Base-by-base conservation (phyloP, 148 eudicot species). In the Heliamphora exappendiculata region DNA sequence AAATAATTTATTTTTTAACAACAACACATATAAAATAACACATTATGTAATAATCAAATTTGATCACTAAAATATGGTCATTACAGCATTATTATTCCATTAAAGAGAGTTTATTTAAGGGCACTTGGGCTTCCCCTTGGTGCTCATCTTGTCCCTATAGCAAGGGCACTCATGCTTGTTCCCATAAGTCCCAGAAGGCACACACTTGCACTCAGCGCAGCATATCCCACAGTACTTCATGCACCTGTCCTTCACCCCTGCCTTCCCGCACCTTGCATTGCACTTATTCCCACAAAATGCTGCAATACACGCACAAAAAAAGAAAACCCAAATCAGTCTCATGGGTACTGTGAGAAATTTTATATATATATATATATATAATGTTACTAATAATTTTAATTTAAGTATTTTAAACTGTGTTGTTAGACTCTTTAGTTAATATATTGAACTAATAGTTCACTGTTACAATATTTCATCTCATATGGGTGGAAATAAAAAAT, bases 101-200 rank as follows among this genome's bases (percentile, higher is more conserved):
- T n/a, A n/a, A n/a, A n/a, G n/a, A n/a, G n/a, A n/a, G n/a, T n/a
- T n/a, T n/a, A n/a, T 49, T 29, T 47, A 84, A 76, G 87, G 87
- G 78, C 87, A 84, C 77, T 84, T 84, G 68, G 87, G 78, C 54
- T 76, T 77, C 76, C 87, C 87, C 80, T 84, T 84, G 44, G 82
- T 78, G 68, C 73, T 84, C 53, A 62, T 60, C 78, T 16, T 72
- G 82, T 84, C 84, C 70, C 84, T 67, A 42, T 84, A 84, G 67
- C 87, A 84, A 57, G 84, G 87, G 78, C 87, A 84, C 67, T 84
- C 82, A 22, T 81, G 63, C 75, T 76, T 84, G 84, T 84, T 79
- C 31, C 87, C 87, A 45, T 78, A 81, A 76, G 87, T 84, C 5
- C 87, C 87, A 12, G 82, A 81, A 45, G 87, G 87, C 81, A 84